Conservation (phyloP, 352 stramenopile genomes). For the Globisporangium nunn region DNA sequence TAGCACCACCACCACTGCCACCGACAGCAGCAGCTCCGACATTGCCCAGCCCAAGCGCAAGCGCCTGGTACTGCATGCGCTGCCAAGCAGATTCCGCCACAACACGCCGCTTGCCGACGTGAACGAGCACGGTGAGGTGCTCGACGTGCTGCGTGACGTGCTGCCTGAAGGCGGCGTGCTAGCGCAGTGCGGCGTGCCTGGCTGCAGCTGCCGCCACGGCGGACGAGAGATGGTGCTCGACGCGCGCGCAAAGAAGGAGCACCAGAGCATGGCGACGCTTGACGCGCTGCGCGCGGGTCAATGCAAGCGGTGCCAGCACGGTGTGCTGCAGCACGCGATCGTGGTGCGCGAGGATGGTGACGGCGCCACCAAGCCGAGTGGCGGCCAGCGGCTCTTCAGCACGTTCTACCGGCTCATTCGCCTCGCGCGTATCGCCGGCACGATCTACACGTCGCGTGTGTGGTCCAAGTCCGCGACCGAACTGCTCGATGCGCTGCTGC, state of each 20-base stretch:
- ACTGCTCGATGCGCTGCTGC: conserved; percentile 36
- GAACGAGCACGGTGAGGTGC: conserved; percentile 36
- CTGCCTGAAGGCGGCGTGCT: conserved; percentile 49
- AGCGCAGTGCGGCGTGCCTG: conserved; percentile 45
- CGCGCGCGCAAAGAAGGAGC: conserved; percentile 14
- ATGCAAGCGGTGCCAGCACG: conserved; percentile 66
- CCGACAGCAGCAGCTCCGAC: not conserved
- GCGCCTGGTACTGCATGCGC: conserved; percentile 13
- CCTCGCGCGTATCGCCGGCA: conserved; percentile 38
- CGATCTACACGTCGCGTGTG: conserved; percentile 51
- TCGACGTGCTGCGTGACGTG: conserved; percentile 32
- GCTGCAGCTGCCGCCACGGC: conserved; percentile 50
- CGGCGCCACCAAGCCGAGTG: conserved; percentile 25
- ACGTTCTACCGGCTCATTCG: conserved; percentile 53
- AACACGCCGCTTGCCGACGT: conserved; percentile 6
- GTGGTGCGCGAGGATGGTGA: conserved; percentile 29
- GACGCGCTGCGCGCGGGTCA: conserved; percentile 25
- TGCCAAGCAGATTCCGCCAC: conserved; percentile 13
- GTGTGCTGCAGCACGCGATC: conserved; percentile 58
- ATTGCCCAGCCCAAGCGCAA: conserved; percentile 1
- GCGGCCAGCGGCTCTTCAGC: conserved; percentile 54
- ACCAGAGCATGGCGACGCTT: conserved; percentile 14
- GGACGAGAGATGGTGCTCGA: conserved; percentile 27
- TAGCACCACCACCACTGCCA: not conserved
- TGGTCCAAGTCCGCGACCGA: conserved; percentile 49